Evolutionary conservation across 192 early-diverging fungal species (phyloP).

Genomic region (Linderina pennispora): DNA sequence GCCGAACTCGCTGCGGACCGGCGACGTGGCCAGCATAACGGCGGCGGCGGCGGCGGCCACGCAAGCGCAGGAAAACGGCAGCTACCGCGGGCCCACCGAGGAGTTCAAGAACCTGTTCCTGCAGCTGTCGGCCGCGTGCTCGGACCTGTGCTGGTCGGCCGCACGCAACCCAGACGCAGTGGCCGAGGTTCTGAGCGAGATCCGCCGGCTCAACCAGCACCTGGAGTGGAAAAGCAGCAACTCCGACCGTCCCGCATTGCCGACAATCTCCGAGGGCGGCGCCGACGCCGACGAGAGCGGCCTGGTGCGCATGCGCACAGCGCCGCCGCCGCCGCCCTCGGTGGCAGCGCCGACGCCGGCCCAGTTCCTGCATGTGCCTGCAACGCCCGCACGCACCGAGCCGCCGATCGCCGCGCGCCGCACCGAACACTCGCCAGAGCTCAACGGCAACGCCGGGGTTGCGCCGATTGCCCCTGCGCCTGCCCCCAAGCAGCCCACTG

Average conservation of each 20-base stretch:
- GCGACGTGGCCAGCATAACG: constrained; percentile 34
- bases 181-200: constrained; percentile 41
- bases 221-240: constrained; percentile 13
- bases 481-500: constrained; percentile 2
- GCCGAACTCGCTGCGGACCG: constrained; percentile 12
- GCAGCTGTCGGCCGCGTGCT: constrained; percentile 38
- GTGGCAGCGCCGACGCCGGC: no score
- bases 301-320: no score
- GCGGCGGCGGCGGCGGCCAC: constrained; percentile 29
- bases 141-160: constrained; percentile 45
- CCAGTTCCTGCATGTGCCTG: constrained; percentile 27
- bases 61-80: constrained; percentile 24
- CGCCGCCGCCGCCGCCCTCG: no score
- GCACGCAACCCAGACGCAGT: constrained; percentile 39
- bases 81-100: constrained; percentile 18
- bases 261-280: constrained; percentile 15
- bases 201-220: constrained; percentile 38
- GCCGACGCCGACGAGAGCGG: constrained; percentile 1
- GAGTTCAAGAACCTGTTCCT: constrained; percentile 46
- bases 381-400: no score
- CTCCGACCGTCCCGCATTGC: constrained; percentile 1
- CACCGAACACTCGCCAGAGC: constrained; percentile 36
- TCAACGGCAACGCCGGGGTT: constrained; percentile 6
- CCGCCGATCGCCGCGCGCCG: no score
- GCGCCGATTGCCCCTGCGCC: constrained; percentile 4